phyloP scores from a whole-genome alignment of 2,329 filamentous ascomycete species.

The Arthrobotrys iridis region DNA sequence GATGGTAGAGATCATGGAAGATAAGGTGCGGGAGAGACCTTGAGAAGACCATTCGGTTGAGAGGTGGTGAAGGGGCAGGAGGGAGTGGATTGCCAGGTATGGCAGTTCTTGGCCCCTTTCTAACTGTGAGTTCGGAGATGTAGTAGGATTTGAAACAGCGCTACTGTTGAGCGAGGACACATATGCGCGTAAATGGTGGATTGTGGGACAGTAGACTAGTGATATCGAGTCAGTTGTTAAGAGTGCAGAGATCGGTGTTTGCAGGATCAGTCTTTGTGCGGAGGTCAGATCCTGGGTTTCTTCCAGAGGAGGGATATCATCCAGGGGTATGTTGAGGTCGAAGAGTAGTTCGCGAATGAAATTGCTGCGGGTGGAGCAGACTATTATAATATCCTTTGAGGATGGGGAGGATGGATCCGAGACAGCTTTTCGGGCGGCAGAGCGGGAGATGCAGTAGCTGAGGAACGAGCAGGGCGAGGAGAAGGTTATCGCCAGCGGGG shows the following conservation, averaged over 20 bases:
- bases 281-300: neutral
- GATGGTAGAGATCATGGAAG: constrained; percentile 11
- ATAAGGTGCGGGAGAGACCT: constrained; percentile 39
- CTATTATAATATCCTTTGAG: constrained; percentile 28
- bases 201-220: constrained; percentile 43
- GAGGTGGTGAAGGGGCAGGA: constrained; percentile 36
- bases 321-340: constrained; percentile 20
- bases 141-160: neutral
- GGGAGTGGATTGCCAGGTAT: constrained; percentile 39
- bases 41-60: constrained; percentile 51
- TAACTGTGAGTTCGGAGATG: too few species aligned
- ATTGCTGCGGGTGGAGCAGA: constrained; percentile 40
- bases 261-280: constrained; percentile 15
- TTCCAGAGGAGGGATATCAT: constrained; percentile 15
- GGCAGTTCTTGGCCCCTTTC: neutral
- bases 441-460: constrained; percentile 28
- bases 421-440: constrained; percentile 14
- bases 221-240: constrained; percentile 33
- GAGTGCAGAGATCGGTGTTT: constrained; percentile 30
- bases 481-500: neutral
- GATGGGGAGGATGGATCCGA: neutral
- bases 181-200: constrained; percentile 47
- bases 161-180: constrained; percentile 24
- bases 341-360: constrained; percentile 43
- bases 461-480: constrained; percentile 35